Base-by-base conservation (phyloP, 129 eudicot species). In the Glebionis coronaria region DNA sequence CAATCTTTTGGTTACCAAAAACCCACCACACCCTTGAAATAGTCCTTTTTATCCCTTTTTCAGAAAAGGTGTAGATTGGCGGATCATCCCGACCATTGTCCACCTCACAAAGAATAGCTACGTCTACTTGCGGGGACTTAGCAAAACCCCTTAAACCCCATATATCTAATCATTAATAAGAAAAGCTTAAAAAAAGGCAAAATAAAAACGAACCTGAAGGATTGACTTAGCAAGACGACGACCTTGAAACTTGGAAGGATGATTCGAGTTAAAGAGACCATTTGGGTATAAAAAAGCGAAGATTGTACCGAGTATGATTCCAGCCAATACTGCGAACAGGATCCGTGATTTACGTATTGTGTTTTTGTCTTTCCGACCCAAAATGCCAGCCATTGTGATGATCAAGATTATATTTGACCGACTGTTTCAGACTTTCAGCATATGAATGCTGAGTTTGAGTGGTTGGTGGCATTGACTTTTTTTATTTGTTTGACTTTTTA, bases 201-300 rank as follows among this genome's bases (percentile, higher is more conserved):
- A n/a, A n/a, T n/a, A n/a, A n/a, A 5, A 29, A 42, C 5, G 0
- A 3, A 87, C 97, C 97, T 87, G 86, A 12, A 73, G 70, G 69
- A 69, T 68, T 10, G 89, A 84, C 59, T 82, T 81, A 35, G 86
- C 67, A 29, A 82, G 70, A 12, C 72, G 76, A 45, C 80, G 84
- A 61, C 60, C 55, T 63, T 62, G 59, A 61, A 68, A 58, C 3
- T 63, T 44, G 27, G 74, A 57, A 67, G 79, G 11, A 38, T 52
- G 65, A 60, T 44, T 62, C 2, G 81, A 47, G n/a, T 0, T 74
- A 79, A 73, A 40, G 85, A 72, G 9, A n/a, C 95, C 95, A 70
- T 77, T 51, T 9, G 97, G 97, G 71, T 75, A 87, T 4, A 81
- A 57, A 61, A 84, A 78, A 2, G 95, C 95, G 25, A 72, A 87